Evolutionary conservation across 176 grass and related monocot genomes (phyloP).

Genomic region (Carex myosuroides): DNA sequence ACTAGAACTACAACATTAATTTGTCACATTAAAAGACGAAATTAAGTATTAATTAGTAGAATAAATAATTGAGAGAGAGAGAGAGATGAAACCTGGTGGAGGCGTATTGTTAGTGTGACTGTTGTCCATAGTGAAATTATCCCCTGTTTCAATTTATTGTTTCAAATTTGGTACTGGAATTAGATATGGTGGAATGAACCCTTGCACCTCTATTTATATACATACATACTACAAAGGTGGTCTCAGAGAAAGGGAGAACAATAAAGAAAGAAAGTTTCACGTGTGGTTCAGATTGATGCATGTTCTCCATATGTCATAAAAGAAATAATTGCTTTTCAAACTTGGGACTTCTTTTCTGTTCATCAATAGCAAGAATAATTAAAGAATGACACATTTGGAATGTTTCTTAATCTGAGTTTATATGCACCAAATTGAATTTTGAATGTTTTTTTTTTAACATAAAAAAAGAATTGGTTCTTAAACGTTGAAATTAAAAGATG

Average conservation of each 20-base stretch:
- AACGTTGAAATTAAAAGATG: no score
- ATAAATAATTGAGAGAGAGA: not conserved
- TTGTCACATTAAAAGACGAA: not conserved
- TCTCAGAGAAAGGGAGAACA: not conserved
- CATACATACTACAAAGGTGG: not conserved
- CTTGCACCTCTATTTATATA: not conserved
- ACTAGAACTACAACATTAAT: not conserved
- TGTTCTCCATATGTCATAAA: not conserved
- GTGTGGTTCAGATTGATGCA: not conserved
- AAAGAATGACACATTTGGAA: no score
- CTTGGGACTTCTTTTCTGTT: not conserved
- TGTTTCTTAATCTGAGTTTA: no score
- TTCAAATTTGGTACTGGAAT: not conserved
- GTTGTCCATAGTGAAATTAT: constrained; percentile 5
- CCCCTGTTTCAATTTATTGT: not conserved
- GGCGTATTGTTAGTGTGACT: not conserved
- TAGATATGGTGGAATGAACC: not conserved
- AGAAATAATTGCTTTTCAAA: no score
- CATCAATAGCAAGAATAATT: no score
- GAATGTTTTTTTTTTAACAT: no score
- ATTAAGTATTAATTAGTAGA: not conserved
- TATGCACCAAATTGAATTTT: no score
- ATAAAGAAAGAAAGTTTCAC: not conserved
- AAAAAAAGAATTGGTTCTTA: no score
- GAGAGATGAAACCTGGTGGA: not conserved